Conservation (phyloP, 2,329 filamentous ascomycete genomes). For the Alternaria sp. region DNA sequence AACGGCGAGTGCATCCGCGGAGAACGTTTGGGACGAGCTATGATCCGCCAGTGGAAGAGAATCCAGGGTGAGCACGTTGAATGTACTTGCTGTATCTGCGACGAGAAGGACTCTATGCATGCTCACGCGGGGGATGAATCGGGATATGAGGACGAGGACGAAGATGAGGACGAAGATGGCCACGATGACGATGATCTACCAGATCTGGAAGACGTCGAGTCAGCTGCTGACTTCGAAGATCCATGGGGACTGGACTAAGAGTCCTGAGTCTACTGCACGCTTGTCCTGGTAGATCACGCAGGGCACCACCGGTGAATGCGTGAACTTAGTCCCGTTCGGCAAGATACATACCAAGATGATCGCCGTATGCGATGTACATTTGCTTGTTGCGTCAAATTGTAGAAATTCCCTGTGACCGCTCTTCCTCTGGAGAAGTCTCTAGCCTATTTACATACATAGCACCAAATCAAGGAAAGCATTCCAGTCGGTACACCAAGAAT, state of each 20-base stretch:
- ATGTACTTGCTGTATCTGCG: constrained; percentile 9
- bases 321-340: background rate
- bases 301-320: background rate
- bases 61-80: background rate
- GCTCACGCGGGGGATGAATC: background rate
- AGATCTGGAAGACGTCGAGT: background rate
- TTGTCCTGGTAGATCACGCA: background rate
- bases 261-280: background rate
- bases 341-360: background rate
- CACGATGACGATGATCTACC: background rate
- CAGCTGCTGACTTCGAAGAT: background rate
- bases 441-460: background rate
- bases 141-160: background rate
- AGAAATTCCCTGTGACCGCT: background rate
- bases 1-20: background rate
- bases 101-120: background rate
- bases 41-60: background rate
- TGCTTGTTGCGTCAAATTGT: background rate
- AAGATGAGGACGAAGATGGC: background rate
- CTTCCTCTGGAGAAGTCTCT: background rate
- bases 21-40: background rate
- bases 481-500: background rate
- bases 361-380: background rate
- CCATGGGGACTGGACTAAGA: background rate
- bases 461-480: background rate